Evolutionary conservation across 306 rosid species (phyloP).

Genomic region (Oxytropis ochrocephala): DNA sequence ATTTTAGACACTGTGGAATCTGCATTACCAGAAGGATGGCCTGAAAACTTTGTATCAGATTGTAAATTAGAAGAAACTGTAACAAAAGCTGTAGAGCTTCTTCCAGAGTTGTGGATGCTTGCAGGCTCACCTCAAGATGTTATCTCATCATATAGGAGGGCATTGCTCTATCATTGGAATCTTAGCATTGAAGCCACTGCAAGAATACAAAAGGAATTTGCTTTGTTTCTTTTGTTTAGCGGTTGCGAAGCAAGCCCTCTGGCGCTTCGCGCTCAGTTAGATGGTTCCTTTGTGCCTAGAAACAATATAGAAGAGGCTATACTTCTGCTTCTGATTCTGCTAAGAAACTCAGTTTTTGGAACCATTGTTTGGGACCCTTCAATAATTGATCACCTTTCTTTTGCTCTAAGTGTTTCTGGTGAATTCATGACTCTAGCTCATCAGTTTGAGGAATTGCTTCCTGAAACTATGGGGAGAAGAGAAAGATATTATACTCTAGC

Average conservation of each 20-base stretch:
- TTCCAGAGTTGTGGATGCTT: constrained; percentile 82
- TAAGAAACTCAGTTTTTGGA: constrained; percentile 45
- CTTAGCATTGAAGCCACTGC: constrained; percentile 51
- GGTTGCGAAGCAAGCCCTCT: constrained; percentile 88
- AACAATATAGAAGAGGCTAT: constrained; percentile 87
- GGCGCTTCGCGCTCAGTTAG: constrained; percentile 70
- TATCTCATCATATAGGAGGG: constrained; percentile 65
- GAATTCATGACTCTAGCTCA: constrained; percentile 51
- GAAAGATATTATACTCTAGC: constrained; percentile 54
- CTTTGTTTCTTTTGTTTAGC: constrained; percentile 76
- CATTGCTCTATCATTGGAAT: constrained; percentile 72
- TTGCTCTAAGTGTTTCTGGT: constrained; percentile 66
- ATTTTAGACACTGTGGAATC: constrained; percentile 80
- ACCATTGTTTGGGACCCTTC: constrained; percentile 71
- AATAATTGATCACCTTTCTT: constrained; percentile 72
- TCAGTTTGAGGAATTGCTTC: constrained; percentile 66
- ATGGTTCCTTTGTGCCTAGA: constrained; percentile 75
- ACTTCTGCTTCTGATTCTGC: constrained; percentile 63
- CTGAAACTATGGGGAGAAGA: constrained; percentile 54
- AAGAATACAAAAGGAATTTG: constrained; percentile 71
- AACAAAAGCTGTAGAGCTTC: constrained; percentile 61
- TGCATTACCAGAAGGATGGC: constrained; percentile 80
- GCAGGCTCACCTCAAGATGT: constrained; percentile 61
- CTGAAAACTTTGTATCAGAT: constrained; percentile 52
- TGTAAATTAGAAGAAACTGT: constrained; percentile 68